Conservation (phyloP, 352 stramenopile species). For the Pythium dissotocum region DNA sequence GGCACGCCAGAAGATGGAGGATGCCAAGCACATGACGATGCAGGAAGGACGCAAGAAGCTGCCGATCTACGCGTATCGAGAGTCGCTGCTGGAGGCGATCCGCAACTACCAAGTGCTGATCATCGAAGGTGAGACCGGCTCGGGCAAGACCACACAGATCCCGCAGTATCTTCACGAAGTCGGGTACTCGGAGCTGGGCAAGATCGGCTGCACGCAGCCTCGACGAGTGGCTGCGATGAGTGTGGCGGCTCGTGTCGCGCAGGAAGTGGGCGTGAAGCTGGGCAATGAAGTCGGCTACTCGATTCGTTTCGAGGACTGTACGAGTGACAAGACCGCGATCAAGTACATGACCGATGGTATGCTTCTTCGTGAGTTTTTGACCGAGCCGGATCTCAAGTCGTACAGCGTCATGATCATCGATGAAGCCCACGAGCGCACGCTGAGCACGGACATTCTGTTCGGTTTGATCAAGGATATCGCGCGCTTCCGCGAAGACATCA, state of each 20-base stretch:
- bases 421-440: slow-evolving; percentile 98
- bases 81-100: slow-evolving; percentile 97
- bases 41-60: slow-evolving; percentile 94
- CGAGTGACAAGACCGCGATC: slow-evolving; percentile 95
- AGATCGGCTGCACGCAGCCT: slow-evolving; percentile 94
- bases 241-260: slow-evolving; percentile 97
- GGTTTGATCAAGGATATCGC: slow-evolving; percentile 99
- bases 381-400: slow-evolving; percentile 94
- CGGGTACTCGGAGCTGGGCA: slow-evolving; percentile 96
- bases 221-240: slow-evolving; percentile 98
- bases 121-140: slow-evolving; percentile 92
- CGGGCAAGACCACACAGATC: slow-evolving; percentile 99
- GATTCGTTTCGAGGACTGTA: slow-evolving; percentile 99
- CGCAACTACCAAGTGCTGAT: slow-evolving; percentile 92
- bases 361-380: slow-evolving; percentile 98
- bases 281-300: slow-evolving; percentile 98
- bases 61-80: slow-evolving; percentile 97
- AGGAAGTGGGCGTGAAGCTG: slow-evolving; percentile 98
- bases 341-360: slow-evolving; percentile 99
- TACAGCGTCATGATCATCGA: slow-evolving; percentile 99
- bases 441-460: slow-evolving; percentile 99
- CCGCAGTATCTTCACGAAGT: slow-evolving; percentile 98
- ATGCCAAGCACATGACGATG: slow-evolving; percentile 93
- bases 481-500: slow-evolving; percentile 95
- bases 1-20: slow-evolving; percentile 68